phyloP scores from a whole-genome alignment of 306 rosid genomes.

The Sindora glabra region DNA sequence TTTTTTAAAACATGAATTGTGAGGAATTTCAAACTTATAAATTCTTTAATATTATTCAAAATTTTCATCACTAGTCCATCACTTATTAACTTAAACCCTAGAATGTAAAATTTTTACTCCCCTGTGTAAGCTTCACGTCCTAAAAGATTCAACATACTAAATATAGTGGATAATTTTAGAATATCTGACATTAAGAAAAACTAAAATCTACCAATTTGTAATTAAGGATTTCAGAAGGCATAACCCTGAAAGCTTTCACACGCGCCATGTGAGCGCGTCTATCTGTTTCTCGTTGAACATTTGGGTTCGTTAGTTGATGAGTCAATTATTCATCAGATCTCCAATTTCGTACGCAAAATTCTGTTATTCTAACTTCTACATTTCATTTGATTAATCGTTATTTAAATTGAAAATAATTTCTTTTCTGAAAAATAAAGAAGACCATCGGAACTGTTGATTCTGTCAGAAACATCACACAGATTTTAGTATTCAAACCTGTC shows the following conservation, averaged over 20 bases:
- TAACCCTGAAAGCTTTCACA: not conserved
- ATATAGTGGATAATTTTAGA: too few relatives aligned
- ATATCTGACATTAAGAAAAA: too few relatives aligned
- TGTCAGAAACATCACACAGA: not conserved
- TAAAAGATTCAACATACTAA: too few relatives aligned
- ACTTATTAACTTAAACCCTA: too few relatives aligned
- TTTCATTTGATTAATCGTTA: not conserved
- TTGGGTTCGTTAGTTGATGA: not conserved
- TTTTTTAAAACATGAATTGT: too few relatives aligned
- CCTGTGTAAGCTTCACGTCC: too few relatives aligned
- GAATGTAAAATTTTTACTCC: too few relatives aligned
- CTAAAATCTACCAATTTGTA: too few relatives aligned
- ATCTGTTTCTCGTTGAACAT: not conserved
- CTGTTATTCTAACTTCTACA: not conserved
- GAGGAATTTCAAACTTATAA: too few relatives aligned
- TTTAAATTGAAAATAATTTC: not conserved
- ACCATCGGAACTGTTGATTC: constrained; percentile 6
- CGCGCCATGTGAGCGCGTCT: not conserved
- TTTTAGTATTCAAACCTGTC: constrained; percentile 7
- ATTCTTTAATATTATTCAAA: too few relatives aligned
- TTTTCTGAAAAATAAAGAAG: not conserved
- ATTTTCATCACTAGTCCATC: too few relatives aligned
- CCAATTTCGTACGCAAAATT: not conserved
- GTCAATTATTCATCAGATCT: not conserved
- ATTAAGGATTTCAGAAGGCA: too few relatives aligned